These are phyloP conservation scores for Apiotrichum montevideense DNA, from an alignment of 1,284 basidiomycete species.

Conservation along the genomic window DNA sequence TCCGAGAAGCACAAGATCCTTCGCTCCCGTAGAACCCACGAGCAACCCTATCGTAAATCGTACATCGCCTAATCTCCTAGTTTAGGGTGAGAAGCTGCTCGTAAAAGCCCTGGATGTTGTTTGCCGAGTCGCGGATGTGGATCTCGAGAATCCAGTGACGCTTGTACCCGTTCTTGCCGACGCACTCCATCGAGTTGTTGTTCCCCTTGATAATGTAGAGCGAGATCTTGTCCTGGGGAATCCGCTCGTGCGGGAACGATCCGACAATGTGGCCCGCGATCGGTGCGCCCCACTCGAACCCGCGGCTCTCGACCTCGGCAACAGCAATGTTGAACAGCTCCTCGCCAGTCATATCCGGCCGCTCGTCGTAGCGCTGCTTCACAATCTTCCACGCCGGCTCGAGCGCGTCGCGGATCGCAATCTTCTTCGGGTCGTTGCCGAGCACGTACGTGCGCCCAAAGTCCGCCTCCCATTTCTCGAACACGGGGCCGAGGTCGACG, in stretches of 20 bases:
- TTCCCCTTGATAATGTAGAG: constrained; percentile 15
- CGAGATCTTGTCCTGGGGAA: constrained; percentile 16
- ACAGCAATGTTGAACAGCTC: constrained; percentile 12
- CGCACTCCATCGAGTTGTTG: constrained; percentile 1
- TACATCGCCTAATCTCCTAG: neutral
- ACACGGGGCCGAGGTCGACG: constrained; percentile 18
- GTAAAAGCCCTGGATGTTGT: constrained; percentile 14
- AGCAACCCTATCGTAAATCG: too few relatives aligned
- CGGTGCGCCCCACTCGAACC: constrained; percentile 13
- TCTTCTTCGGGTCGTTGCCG: constrained; percentile 13
- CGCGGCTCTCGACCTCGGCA: neutral
- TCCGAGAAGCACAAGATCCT: too few relatives aligned
- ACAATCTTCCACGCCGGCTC: constrained; percentile 11
- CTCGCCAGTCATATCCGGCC: constrained; percentile 12
- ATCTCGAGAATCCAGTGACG: constrained; percentile 19
- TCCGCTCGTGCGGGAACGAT: constrained; percentile 17
- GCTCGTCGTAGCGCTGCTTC: constrained; percentile 11
- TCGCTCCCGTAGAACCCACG: too few relatives aligned
- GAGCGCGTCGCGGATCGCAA: constrained; percentile 10
- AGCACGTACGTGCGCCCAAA: constrained; percentile 19
- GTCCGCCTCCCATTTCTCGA: constrained; percentile 18
- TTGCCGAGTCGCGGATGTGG: constrained; percentile 8
- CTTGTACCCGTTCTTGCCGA: constrained; percentile 10
- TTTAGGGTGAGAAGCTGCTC: constrained; percentile 13
- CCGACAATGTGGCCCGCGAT: constrained; percentile 15